phyloP scores from a whole-genome alignment of 495 filamentous ascomycete species.

The Astrocystis sublimbata region DNA sequence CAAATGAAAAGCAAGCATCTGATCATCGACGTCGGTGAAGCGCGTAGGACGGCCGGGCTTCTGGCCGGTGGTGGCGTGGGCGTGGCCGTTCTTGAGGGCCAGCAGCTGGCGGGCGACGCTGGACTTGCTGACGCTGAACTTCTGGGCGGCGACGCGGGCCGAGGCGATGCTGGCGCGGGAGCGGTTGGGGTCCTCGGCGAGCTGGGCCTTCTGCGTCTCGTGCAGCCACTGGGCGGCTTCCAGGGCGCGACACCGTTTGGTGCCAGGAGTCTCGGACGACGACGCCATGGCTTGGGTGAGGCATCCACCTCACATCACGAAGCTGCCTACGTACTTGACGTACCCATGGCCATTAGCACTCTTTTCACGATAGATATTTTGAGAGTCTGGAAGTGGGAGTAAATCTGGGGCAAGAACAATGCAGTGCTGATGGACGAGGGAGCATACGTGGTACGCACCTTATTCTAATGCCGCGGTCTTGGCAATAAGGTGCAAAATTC shows the following conservation, averaged over 20 bases:
- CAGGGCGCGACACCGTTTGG: neutral
- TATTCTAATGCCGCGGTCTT: too few relatives aligned
- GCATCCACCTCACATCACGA: neutral
- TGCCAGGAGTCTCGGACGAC: neutral
- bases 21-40: conserved; percentile 8
- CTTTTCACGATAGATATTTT: neutral
- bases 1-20: conserved; percentile 13
- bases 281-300: neutral
- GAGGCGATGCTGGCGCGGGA: conserved; percentile 8
- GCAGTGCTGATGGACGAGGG: neutral
- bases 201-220: conserved; percentile 10
- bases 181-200: conserved; percentile 14
- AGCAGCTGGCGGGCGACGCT: conserved; percentile 9
- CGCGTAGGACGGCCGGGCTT: conserved; percentile 7
- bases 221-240: conserved; percentile 12
- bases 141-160: neutral
- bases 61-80: neutral
- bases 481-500: conserved; percentile 7
- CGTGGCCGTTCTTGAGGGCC: conserved; percentile 5
- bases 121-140: conserved; percentile 8
- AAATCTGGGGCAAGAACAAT: neutral
- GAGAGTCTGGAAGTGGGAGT: neutral
- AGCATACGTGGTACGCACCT: too few relatives aligned
- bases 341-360: neutral
- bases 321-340: too few relatives aligned